phyloP scores from a whole-genome alignment of 768 basidiomycete species.

The Tulasnella calospora region DNA sequence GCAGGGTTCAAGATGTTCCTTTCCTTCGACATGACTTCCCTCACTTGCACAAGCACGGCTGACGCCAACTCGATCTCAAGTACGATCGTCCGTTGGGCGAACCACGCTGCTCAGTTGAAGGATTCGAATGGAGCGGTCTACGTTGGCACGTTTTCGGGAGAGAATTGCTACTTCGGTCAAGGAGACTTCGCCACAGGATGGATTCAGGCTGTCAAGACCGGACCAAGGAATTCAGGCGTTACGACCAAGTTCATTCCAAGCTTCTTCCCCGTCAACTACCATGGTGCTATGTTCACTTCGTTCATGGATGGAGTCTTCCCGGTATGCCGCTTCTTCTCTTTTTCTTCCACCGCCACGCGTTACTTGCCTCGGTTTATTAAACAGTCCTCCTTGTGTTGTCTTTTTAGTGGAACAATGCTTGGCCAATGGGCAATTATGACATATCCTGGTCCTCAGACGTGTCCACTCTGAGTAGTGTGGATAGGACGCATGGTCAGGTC shows the following conservation, averaged over 20 bases:
- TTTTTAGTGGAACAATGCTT: conserved; percentile 68
- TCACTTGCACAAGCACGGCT: conserved; percentile 17
- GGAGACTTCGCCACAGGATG: conserved; percentile 50
- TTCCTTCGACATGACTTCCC: conserved; percentile 56
- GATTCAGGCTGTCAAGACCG: conserved; percentile 49
- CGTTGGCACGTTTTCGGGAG: conserved; percentile 48
- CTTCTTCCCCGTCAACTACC: conserved; percentile 36
- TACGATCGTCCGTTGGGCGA: conserved; percentile 28
- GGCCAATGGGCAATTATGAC: conserved; percentile 50
- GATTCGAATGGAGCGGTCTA: conserved; percentile 33
- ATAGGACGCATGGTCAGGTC: conserved; percentile 29
- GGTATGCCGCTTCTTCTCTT: conserved; percentile 15
- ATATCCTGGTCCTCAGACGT: conserved; percentile 47
- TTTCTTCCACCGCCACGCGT: conserved; percentile 30
- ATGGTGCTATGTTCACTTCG: conserved; percentile 15
- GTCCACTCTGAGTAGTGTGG: conserved; percentile 34
- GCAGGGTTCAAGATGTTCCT: conserved; percentile 60
- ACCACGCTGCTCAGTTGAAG: conserved; percentile 33
- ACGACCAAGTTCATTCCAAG: conserved; percentile 33
- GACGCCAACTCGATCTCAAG: conserved; percentile 27
- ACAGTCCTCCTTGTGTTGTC: no score
- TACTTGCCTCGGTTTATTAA: background rate
- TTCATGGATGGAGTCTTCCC: conserved; percentile 28
- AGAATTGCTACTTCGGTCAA: conserved; percentile 63
- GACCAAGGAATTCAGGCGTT: conserved; percentile 29